Percentiles rank a stretch among this genome's conserved stretches.
Evolutionary conservation across 441 rosid species (phyloP).

Genomic region (Macaranga tanarius): DNA sequence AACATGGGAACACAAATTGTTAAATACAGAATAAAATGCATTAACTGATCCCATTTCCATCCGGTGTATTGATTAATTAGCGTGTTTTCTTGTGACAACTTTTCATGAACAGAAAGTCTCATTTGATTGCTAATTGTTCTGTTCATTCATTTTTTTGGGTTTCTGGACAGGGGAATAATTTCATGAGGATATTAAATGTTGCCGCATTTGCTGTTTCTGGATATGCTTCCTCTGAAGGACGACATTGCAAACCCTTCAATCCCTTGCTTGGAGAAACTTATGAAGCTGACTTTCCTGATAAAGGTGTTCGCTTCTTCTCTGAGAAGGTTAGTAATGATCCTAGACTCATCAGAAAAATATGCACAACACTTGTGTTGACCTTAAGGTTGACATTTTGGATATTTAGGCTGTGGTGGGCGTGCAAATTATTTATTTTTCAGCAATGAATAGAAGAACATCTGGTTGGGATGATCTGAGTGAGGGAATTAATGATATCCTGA

Average conservation of each 20-base stretch:
- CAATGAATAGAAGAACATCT: not conserved
- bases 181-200: constrained; percentile 71
- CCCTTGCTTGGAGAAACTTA: constrained; percentile 98
- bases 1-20: not conserved
- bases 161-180: constrained; percentile 65
- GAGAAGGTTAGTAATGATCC: constrained; percentile 67
- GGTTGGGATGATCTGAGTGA: not conserved
- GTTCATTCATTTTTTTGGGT: not conserved
- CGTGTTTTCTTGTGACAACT: not conserved
- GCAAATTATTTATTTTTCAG: not conserved
- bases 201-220: constrained; percentile 99
- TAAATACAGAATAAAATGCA: not conserved
- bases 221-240: constrained; percentile 91
- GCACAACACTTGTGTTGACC: not conserved
- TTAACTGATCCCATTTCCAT: not conserved
- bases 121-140: constrained; percentile 2
- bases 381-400: not conserved
- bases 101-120: constrained; percentile 3
- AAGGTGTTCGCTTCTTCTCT: constrained; percentile 89
- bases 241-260: constrained; percentile 97
- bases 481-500: not conserved
- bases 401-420: not conserved
- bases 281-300: constrained; percentile 94
- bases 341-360: not conserved
- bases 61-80: not conserved